Evolutionary conservation across 2,329 filamentous ascomycete species (phyloP), one percentile per base, ranked within the genome.

Genomic region (Penicillium capsulatum): DNA sequence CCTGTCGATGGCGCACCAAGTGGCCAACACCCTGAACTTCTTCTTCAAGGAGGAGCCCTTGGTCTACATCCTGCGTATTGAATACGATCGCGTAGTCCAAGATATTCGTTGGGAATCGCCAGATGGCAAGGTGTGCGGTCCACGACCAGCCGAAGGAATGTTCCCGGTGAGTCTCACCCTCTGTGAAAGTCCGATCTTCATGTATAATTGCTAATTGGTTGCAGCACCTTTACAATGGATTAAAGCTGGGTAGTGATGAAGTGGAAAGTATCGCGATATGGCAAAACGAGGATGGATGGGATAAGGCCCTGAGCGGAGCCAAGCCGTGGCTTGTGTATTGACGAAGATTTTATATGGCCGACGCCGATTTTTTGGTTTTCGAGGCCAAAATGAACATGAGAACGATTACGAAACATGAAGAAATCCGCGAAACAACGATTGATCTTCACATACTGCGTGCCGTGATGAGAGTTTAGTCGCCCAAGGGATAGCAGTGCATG

Each of bases 181-280:
- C n/a, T n/a, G n/a, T n/a, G n/a, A n/a, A n/a, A n/a, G n/a, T n/a
- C n/a, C n/a, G n/a, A n/a, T n/a, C n/a, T n/a, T n/a, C n/a, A n/a
- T n/a, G n/a, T n/a, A n/a, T n/a, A n/a, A n/a, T n/a, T n/a, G n/a
- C n/a, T n/a, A n/a, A n/a, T n/a, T n/a, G n/a, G n/a, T n/a, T n/a
- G 22, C 10, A 67, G 64, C 64, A 67, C 45, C 49, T 67, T 10
- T 67, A 66, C 32, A 67, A 67, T 32, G 63, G 53, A 4, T 53
- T 64, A 13, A 65, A 60, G 36, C 36, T 67, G 36, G 64, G 64
- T 3, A 61, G 48, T 29, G 52, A 64, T 3, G 61, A 67, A 40
- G 53, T 66, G 9, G 64, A 67, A 40, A 66, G 63, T 39, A 43
- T 66, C 16, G 56, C 55, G 10, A 51, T 63, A 17, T 67, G 60